Percentiles rank a stretch among this genome's conserved stretches.
phyloP scores from a whole-genome alignment of 139 green algal genomes.

The Micractinium sp. region DNA sequence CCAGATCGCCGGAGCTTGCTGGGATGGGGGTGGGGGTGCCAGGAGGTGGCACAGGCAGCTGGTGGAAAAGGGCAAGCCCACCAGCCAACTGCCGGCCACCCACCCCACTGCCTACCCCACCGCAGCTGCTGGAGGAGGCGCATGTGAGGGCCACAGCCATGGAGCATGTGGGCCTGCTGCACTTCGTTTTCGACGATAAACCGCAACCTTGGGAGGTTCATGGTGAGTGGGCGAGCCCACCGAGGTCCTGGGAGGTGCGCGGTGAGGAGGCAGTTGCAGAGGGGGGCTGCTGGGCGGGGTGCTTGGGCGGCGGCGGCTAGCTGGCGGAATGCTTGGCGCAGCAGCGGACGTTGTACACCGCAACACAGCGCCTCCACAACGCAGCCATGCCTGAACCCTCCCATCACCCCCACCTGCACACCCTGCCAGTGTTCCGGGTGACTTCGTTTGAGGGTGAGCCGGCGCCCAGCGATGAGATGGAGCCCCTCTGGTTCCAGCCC shows the following conservation, averaged over 20 bases:
- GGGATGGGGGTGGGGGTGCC: not conserved
- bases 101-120: not conserved
- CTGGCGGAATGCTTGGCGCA: no score
- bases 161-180: conserved; percentile 50
- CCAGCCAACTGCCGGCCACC: not conserved
- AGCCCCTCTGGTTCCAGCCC: conserved; percentile 54
- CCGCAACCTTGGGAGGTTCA: conserved; percentile 63
- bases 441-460: conserved; percentile 48
- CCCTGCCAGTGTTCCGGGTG: conserved; percentile 50
- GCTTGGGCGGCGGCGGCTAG: no score
- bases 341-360: no score
- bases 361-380: no score
- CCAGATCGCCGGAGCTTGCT: no score
- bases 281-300: no score
- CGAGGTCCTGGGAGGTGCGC: not conserved
- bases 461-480: conserved; percentile 68
- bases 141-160: conserved; percentile 41
- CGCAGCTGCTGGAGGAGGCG: conserved; percentile 60
- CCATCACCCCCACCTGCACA: not conserved
- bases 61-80: no score
- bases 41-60: no score
- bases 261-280: not conserved
- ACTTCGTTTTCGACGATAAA: conserved; percentile 67
- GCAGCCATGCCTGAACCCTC: not conserved
- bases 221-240: not conserved